phyloP scores from a whole-genome alignment of 2,329 filamentous ascomycete genomes.

The Colletotrichum endophyticum region DNA sequence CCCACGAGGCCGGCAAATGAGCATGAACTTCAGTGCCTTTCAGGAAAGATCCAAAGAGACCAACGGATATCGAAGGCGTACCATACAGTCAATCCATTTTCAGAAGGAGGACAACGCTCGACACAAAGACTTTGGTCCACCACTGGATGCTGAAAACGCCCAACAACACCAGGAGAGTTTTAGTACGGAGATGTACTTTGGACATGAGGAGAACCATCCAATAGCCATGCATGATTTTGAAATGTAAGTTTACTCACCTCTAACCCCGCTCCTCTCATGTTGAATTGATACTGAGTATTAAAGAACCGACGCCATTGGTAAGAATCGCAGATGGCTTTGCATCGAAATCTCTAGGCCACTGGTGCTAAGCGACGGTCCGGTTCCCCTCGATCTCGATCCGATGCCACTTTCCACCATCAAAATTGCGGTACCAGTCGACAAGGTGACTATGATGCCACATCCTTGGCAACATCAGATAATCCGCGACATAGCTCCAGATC shows the following conservation, averaged over 20 bases:
- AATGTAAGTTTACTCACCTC: conserved; percentile 3
- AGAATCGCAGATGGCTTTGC: neutral
- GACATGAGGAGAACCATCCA: neutral
- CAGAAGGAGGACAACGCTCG: neutral
- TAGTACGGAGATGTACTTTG: neutral
- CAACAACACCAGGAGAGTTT: neutral
- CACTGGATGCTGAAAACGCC: neutral
- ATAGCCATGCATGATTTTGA: conserved; percentile 9
- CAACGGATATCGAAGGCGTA: neutral
- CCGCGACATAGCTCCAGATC: neutral
- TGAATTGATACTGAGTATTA: neutral
- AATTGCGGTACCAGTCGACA: conserved; percentile 13
- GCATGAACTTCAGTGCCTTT: conserved; percentile 7
- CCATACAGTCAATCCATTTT: conserved; percentile 1
- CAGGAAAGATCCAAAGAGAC: neutral
- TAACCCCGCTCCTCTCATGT: neutral
- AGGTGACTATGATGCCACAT: neutral
- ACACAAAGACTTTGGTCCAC: neutral
- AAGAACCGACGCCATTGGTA: conserved; percentile 4
- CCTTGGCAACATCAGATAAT: neutral
- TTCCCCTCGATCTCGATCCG: conserved; percentile 1
- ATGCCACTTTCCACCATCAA: conserved; percentile 11
- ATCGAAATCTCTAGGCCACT: conserved; percentile 9
- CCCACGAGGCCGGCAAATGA: neutral
- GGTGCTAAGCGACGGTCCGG: neutral